These are phyloP conservation scores for Metahyphopichia silvanorum DNA, from an alignment of 805 yeast species.

Conservation along the genomic window DNA sequence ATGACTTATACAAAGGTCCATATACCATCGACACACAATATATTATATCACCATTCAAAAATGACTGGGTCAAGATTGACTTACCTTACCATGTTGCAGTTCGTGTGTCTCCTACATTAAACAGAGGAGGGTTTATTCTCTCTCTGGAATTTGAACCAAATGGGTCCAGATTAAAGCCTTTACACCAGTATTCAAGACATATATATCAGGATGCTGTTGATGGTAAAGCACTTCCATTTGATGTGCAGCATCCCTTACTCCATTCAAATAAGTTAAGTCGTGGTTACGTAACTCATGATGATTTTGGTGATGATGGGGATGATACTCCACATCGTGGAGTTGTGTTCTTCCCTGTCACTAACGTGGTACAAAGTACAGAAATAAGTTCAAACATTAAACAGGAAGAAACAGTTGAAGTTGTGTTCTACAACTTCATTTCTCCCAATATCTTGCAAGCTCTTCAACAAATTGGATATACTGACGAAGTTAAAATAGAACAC, in stretches of 20 bases:
- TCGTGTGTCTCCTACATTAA: slow-evolving; percentile 52
- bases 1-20: slow-evolving; percentile 80
- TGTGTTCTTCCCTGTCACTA: slow-evolving; percentile 63
- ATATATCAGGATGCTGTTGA: neutral
- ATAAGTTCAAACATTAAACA: slow-evolving; percentile 18
- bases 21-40: slow-evolving; percentile 78
- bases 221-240: neutral
- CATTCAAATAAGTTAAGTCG: slow-evolving; percentile 30
- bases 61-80: slow-evolving; percentile 68
- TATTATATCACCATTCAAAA: slow-evolving; percentile 81
- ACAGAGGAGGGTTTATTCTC: slow-evolving; percentile 49
- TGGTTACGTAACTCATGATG: slow-evolving; percentile 85
- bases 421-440: slow-evolving; percentile 73
- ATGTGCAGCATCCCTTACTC: neutral
- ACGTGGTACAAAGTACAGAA: slow-evolving; percentile 62
- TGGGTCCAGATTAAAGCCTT: slow-evolving; percentile 14
- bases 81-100: slow-evolving; percentile 59
- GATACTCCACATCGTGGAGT: slow-evolving; percentile 69
- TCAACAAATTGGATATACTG: slow-evolving; percentile 21
- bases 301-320: slow-evolving; percentile 83
- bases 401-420: slow-evolving; percentile 52
- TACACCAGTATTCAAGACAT: slow-evolving; percentile 14
- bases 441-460: slow-evolving; percentile 33
- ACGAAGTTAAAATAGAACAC: slow-evolving; percentile 10
- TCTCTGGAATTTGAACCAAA: neutral